These are phyloP conservation scores for Paramyrothecium sp. DNA, from an alignment of 2,329 filamentous ascomycete genomes.

Conservation along the genomic window DNA sequence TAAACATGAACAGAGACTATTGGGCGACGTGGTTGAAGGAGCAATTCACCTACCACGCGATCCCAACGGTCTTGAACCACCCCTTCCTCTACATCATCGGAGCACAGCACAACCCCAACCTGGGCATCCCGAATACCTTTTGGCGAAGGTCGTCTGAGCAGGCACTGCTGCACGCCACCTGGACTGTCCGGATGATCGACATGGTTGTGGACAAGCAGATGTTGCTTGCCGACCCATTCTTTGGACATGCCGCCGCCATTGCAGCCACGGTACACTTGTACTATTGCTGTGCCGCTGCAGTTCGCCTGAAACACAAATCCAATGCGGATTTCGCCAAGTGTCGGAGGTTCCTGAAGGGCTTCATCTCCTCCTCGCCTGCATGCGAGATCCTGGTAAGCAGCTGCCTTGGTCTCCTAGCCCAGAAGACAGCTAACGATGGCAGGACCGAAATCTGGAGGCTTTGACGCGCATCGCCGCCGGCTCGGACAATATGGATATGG, in stretches of 20 bases:
- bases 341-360: conserved; percentile 45
- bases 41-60: conserved; percentile 52
- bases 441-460: conserved; percentile 47
- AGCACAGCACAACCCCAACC: conserved; percentile 48
- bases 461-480: conserved; percentile 49
- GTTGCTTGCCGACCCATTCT: conserved; percentile 48
- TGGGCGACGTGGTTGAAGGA: conserved; percentile 52
- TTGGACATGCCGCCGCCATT: conserved; percentile 49
- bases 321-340: conserved; percentile 52
- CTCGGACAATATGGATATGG: conserved; percentile 43
- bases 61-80: conserved; percentile 50
- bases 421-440: conserved; percentile 8
- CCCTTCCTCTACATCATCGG: conserved; percentile 53
- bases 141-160: conserved; percentile 51
- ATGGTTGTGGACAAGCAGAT: conserved; percentile 51
- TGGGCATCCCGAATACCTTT: conserved; percentile 52
- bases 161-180: conserved; percentile 50
- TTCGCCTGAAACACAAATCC: conserved; percentile 48
- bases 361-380: conserved; percentile 43
- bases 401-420: neutral
- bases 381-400: conserved; percentile 42
- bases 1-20: conserved; percentile 43
- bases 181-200: conserved; percentile 53
- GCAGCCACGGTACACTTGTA: conserved; percentile 53
- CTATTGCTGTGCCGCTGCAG: conserved; percentile 49